These are phyloP conservation scores for Phtheirospermum japonicum DNA, from an alignment of 257 asterid genomes.

Conservation along the genomic window DNA sequence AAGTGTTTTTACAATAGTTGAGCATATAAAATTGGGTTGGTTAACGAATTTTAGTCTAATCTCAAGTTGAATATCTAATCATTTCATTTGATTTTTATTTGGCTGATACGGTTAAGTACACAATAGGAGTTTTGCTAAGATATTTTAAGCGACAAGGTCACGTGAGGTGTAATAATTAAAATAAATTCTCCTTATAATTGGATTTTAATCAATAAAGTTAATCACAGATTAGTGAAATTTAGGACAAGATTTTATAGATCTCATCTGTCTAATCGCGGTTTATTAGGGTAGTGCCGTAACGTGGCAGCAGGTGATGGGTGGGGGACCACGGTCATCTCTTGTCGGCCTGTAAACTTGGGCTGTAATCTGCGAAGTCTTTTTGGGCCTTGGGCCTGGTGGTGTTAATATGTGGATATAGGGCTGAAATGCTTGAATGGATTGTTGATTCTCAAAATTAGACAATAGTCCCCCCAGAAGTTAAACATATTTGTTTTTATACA, in stretches of 20 bases:
- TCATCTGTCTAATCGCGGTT: background rate
- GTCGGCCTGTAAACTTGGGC: background rate
- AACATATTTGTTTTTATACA: too few relatives aligned
- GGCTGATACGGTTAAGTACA: too few relatives aligned
- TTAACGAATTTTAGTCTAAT: too few relatives aligned
- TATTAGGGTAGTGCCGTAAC: background rate
- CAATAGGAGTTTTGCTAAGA: too few relatives aligned
- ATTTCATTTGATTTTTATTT: too few relatives aligned
- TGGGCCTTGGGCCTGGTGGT: conserved; percentile 2
- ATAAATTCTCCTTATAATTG: too few relatives aligned
- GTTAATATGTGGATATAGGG: background rate
- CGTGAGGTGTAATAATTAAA: background rate
- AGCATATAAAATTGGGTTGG: too few relatives aligned
- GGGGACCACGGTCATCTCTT: background rate
- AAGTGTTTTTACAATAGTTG: too few relatives aligned
- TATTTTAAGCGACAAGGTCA: background rate
- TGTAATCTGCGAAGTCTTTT: background rate
- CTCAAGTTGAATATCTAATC: too few relatives aligned
- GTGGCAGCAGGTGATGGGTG: background rate
- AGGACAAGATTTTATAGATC: background rate
- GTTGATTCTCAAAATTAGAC: too few relatives aligned
- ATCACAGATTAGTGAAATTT: background rate
- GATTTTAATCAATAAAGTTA: background rate
- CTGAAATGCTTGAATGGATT: background rate
- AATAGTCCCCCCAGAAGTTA: too few relatives aligned